Base-by-base conservation (phyloP, 1,284 basidiomycete species). In the Heterobasidion parviporum region DNA sequence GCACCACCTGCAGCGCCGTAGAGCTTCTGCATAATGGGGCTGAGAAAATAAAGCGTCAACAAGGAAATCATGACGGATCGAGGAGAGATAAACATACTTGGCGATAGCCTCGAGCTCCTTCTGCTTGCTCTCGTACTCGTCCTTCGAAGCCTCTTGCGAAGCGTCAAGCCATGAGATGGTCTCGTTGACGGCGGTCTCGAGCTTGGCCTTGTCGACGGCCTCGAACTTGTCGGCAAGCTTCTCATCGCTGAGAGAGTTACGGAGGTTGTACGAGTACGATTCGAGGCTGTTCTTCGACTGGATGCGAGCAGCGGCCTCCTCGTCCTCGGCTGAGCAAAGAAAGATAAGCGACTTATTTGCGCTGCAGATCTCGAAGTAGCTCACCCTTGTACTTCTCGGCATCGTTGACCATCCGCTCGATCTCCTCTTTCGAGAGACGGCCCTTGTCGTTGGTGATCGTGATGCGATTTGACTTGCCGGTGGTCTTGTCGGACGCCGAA, bases 361-460 rank as follows among this genome's bases (percentile, higher is more conserved):
- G 4, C 26, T 26, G 26, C 26, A 26, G 3, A 26, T 26, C 1
- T 26, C 0, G 6, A 8, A 3, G 5, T n/a, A 34, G 65, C 78
- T 68, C 73, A 78, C 82, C 78, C 76, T 89, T 93, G 81, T 92
- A 96, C 75, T 92, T 89, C 83, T 95, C 94, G 59, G 94, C 94
- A 66, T 96, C 92, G 61, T 73, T 68, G 58, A 98, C 88, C 96
- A 99, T 98, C 70, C 92, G 88, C 77, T 98, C 95, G 62, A 98
- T 98, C 75, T 98, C 95, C 74, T 98, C 95, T 81, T 96, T 96
- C 66, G 92, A 94, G 57, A 99, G 80, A 75, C 96, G 94, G 56
- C 96, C 96, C 82, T 98, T 97, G 81, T 97, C 94, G 74, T 98
- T 98, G 70, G 92, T 96, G 78, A 98, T 97, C 65, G 93, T 97